Base-by-base conservation (phyloP, 2,329 filamentous ascomycete genomes). In the Colletotrichum destructivum region DNA sequence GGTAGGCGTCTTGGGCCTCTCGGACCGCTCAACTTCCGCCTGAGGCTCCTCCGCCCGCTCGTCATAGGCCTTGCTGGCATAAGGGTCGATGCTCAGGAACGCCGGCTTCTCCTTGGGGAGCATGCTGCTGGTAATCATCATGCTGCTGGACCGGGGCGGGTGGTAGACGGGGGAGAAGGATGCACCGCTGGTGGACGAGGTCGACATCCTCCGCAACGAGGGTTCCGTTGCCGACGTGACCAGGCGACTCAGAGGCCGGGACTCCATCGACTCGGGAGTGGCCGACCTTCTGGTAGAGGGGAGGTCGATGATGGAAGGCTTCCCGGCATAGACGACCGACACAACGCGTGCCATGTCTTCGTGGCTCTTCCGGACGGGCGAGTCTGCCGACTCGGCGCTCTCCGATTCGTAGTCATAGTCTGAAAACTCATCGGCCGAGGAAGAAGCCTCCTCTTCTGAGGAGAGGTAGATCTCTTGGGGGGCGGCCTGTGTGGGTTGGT, bases 361-460 rank as follows among this genome's bases (percentile, higher is more conserved):
- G 74, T 86, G 85, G 76, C 84, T 87, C 65, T 75, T 78, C 69
- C 82, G 75, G 2, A 69, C 54, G n/a, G 77, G 76, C n/a, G 78
- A 79, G 18, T 73, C 64, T 11, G 74, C 71, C 38, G 73, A 73
- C 52, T 74, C 74, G 62, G 83, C 84, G 71, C 79, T 84, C 65
- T 81, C 78, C 55, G 78, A 79, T 70, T 83, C 83, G 72, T 82
- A 82, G 62, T 87, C 86, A 76, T 86, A 86, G 76, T 89, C 87
- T 66, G 88, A 90, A 73, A 87, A 87, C 79, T 89, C 86, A 79
- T 90, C 89, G 56, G 88, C 87, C 21, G 88, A 89, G 1, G 90
- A 90, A 1, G 90, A 91, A 40, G 86, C 89, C 74, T 91, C 90
- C 77, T 92, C 90, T 75, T 92, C 90, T 0, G 89, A 91, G 2